Evolutionary conservation across 768 basidiomycete species (phyloP), one percentile per base, ranked within the genome.

Genomic region (Cystofilobasidium ferigula): DNA sequence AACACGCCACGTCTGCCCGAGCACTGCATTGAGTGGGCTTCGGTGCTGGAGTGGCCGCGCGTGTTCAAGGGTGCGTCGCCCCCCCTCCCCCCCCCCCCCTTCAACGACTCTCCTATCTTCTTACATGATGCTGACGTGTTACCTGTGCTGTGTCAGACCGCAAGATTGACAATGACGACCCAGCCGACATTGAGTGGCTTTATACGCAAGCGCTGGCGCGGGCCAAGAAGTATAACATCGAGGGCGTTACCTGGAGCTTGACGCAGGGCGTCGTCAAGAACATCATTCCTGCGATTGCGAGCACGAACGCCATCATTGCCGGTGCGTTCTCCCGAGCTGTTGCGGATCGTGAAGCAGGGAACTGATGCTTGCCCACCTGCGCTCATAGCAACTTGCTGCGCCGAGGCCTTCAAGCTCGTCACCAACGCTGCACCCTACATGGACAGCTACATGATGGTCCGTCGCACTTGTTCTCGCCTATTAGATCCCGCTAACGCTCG

Each of bases 251-350:
- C 12, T 99, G 94, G 91, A 86, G 88, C 1, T 79, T 93, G 42
- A 98, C 95, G 0, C 95, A 99, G 75, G 95, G 95, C 48, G 95
- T 99, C 61, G 95, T 99, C 54, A 99, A 99, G 82, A 95, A 95
- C 72, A 95, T 99, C 77, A 98, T 69, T 54, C 94, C 95, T 26
- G 94, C 95, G 51, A 98, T 99, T 70, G 95, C 95, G 1, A 93
- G 89, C 0, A 99, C 95, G 20, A 99, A 99, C 72, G 95, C 95
- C 40, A 93, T 98, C 74, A 92, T 99, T 66, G 89, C 95, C 57
- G 92, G 91, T 88, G 70, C 47, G 81, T 69, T 43, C n/a, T 47
- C 26, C 6, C 43, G 8, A 3, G 13, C 13, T 16, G 6, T n/a
- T 22, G 24, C n/a, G 45, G 7, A 5, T 20, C 7, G 18, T 8